Percentiles rank a stretch among this genome's conserved stretches.
phyloP scores from a whole-genome alignment of 169 alveolate species.

The Pseudocohnilembus persalinus region DNA sequence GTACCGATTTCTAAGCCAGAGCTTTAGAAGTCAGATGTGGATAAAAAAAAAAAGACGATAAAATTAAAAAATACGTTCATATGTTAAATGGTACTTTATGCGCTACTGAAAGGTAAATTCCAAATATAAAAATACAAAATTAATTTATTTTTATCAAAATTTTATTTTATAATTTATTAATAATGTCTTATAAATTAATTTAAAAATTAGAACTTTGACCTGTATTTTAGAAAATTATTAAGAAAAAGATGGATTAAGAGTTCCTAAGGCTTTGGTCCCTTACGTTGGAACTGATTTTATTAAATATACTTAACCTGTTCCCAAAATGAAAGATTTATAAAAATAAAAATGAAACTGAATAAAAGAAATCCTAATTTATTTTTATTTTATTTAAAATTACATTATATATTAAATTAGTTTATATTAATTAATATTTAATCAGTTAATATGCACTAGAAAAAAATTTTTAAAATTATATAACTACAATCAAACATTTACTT shows the following conservation, averaged over 20 bases:
- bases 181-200: no score
- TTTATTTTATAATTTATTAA: no score
- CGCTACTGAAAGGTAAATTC: constrained; percentile 89
- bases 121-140: not conserved
- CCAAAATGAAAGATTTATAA: constrained; percentile 25
- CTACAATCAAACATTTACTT: no score
- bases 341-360: constrained; percentile 9
- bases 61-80: constrained; percentile 92
- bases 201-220: constrained; percentile 92
- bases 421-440: no score
- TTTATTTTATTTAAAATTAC: no score
- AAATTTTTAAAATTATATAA: no score
- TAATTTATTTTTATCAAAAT: no score
- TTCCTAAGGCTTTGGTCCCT: constrained; percentile 90
- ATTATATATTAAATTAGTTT: no score
- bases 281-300: constrained; percentile 47
- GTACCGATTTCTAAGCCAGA: constrained; percentile 98
- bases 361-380: not conserved
- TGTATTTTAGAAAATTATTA: constrained; percentile 96
- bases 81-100: constrained; percentile 98
- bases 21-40: constrained; percentile 86
- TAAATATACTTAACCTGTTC: constrained; percentile 15
- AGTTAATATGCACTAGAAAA: no score
- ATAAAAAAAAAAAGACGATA: constrained; percentile 75
- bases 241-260: constrained; percentile 92